Evolutionary conservation across 2,329 filamentous ascomycete genomes (phyloP), one percentile per base, ranked within the genome.

Genomic region (Sporothrix sp.): DNA sequence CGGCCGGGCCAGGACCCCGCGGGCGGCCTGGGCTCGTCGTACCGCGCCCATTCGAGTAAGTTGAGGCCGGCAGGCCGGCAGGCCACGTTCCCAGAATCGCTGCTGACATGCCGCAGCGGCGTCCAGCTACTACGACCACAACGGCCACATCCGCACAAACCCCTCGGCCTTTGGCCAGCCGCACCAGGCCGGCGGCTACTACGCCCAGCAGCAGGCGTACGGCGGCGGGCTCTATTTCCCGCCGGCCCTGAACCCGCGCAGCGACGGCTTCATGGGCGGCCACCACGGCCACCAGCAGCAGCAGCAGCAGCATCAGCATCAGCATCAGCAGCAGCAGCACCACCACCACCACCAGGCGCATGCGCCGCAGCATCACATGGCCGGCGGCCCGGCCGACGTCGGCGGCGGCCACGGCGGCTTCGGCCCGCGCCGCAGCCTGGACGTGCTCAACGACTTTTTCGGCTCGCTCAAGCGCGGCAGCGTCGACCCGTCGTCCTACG

Each of bases 381-480:
- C 46, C 38, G 27, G 37, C 18, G 45, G 44, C 3, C 20, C 44
- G 1, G 39, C 25, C n/a, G 37, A 38, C 21, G 23, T 27, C 1
- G 53, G 48, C 20, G 64, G 69, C 36, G 60, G 64, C 32, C 60
- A 64, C 20, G 64, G 64, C 30, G 71, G 84, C 61, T 87, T 91
- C 62, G 77, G 81, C 58, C 81, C 86, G 62, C 93, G 91, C 71
- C 87, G 89, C 55, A 81, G 81, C n/a, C 87, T 84, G 59, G 89
- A 96, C 62, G 85, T 87, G 52, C 73, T 96, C 53, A 91, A 95
- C 63, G 88, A 95, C 65, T 95, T 97, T 71, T 95, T 97, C 58
- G 87, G 86, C 58, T 88, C 87, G 64, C 82, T 89, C 59, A 97
- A 96, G 55, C 87, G 90, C 61, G 85, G 89, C 62, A 82, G 89